Conservation (phyloP, 139 green algal species). For the Volvox africanus region DNA sequence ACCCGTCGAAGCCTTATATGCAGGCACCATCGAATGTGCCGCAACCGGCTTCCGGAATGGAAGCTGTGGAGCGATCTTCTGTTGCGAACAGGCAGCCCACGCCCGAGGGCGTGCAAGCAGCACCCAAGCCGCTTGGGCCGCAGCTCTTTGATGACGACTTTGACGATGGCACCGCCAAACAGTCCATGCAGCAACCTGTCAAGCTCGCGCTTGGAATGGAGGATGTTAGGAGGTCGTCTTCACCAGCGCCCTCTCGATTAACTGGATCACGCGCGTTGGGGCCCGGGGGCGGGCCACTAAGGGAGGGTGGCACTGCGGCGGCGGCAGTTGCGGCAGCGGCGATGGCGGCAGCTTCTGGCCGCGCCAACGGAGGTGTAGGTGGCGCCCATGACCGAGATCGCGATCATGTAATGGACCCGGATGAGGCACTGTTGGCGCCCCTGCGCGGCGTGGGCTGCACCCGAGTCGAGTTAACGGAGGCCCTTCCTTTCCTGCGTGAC, state of each 20-base stretch:
- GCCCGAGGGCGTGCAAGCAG: neutral
- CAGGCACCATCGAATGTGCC: too few relatives aligned
- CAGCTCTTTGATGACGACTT: conserved; percentile 43
- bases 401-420: neutral
- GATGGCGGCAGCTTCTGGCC: neutral
- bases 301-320: neutral
- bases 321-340: neutral
- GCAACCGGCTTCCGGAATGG: neutral
- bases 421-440: neutral
- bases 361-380: too few relatives aligned
- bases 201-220: conserved; percentile 40
- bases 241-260: conserved; percentile 15
- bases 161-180: neutral
- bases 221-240: neutral
- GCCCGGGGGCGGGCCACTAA: neutral
- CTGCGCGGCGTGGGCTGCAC: conserved; percentile 26
- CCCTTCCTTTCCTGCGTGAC: conserved; percentile 23
- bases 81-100: neutral
- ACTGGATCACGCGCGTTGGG: neutral
- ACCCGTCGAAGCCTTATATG: too few relatives aligned
- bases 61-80: neutral
- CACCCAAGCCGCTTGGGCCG: neutral
- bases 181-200: neutral
- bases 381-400: neutral
- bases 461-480: neutral